A percentile compares a stretch with the other conserved stretches of the same genome.
Evolutionary conservation across 2,329 filamentous ascomycete genomes (phyloP).

Genomic region (Claviceps paspali): DNA sequence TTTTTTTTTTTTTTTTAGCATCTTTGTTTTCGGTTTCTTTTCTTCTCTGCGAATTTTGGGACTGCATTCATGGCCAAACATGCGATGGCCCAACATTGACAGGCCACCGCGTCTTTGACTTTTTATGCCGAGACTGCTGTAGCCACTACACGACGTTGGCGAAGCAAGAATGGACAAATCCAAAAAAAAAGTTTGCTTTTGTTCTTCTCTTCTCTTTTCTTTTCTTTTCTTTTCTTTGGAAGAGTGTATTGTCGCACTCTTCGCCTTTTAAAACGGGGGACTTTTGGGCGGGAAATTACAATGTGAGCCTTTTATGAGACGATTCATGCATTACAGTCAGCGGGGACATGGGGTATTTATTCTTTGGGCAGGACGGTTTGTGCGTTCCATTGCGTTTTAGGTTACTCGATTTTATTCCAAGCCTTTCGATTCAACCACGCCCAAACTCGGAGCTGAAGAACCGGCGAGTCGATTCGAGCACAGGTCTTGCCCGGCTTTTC

Average conservation of each 20-base stretch:
- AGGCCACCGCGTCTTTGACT: background rate
- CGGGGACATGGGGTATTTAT: slow-evolving; percentile 17
- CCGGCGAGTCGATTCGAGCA: background rate
- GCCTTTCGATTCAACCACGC: slow-evolving; percentile 4
- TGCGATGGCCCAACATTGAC: background rate
- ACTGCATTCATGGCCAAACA: background rate
- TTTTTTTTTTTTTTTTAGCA: background rate
- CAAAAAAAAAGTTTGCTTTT: slow-evolving; percentile 11
- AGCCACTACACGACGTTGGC: too few species aligned
- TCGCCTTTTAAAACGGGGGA: slow-evolving; percentile 12
- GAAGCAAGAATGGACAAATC: too few species aligned
- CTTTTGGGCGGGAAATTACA: slow-evolving; percentile 3
- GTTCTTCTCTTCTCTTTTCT: too few species aligned
- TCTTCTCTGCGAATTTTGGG: background rate
- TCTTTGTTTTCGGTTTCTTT: background rate
- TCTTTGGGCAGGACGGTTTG: slow-evolving; percentile 6
- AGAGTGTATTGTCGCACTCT: slow-evolving; percentile 15
- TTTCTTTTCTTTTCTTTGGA: too few species aligned
- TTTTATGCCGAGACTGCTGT: too few species aligned
- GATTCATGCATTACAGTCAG: slow-evolving; percentile 24
- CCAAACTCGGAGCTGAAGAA: background rate
- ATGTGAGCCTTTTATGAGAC: slow-evolving; percentile 12
- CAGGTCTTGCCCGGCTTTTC: background rate
- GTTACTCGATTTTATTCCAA: background rate
- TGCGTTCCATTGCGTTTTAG: slow-evolving; percentile 7